These are phyloP conservation scores for Venturia oleaginea DNA, from an alignment of 2,329 filamentous ascomycete species.

Conservation along the genomic window DNA sequence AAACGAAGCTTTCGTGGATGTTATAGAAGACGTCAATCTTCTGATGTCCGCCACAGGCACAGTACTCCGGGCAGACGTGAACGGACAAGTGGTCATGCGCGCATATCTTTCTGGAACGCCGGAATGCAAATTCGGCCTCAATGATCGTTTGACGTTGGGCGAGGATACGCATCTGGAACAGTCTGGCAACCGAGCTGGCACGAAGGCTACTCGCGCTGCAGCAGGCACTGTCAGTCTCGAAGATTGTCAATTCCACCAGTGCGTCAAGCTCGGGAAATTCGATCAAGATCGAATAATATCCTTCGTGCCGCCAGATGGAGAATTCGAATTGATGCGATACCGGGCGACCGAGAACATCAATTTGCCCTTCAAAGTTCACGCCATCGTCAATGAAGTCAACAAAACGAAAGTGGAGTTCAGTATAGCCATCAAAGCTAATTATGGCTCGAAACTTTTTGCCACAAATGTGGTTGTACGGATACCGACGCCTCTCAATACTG, in stretches of 20 bases:
- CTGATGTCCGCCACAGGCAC: conserved; percentile 98
- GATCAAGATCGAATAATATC: conserved; percentile 94
- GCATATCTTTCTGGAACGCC: conserved; percentile 94
- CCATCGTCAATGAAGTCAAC: conserved; percentile 94
- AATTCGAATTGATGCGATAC: conserved; percentile 98
- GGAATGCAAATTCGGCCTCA: conserved; percentile 97
- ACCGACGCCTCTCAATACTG: conserved; percentile 92
- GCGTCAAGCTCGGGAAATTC: conserved; percentile 94
- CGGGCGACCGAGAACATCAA: conserved; percentile 98
- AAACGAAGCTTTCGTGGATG: conserved; percentile 98
- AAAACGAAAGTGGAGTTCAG: conserved; percentile 98
- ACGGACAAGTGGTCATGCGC: conserved; percentile 96
- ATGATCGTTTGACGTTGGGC: conserved; percentile 89
- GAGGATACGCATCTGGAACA: conserved; percentile 47
- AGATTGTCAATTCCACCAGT: conserved; percentile 98
- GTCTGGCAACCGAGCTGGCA: conserved; percentile 66
- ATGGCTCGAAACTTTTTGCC: conserved; percentile 89
- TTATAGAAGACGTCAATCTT: conserved; percentile 97
- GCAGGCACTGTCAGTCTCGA: conserved; percentile 93
- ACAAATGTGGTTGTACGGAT: conserved; percentile 94
- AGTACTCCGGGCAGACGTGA: conserved; percentile 90
- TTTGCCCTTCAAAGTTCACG: conserved; percentile 95
- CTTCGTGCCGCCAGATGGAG: conserved; percentile 92
- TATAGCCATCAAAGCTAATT: conserved; percentile 95
- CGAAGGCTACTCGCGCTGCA: conserved; percentile 88